Base-by-base conservation (phyloP, 495 filamentous ascomycete genomes). In the Thermothielavioides terrestris region DNA sequence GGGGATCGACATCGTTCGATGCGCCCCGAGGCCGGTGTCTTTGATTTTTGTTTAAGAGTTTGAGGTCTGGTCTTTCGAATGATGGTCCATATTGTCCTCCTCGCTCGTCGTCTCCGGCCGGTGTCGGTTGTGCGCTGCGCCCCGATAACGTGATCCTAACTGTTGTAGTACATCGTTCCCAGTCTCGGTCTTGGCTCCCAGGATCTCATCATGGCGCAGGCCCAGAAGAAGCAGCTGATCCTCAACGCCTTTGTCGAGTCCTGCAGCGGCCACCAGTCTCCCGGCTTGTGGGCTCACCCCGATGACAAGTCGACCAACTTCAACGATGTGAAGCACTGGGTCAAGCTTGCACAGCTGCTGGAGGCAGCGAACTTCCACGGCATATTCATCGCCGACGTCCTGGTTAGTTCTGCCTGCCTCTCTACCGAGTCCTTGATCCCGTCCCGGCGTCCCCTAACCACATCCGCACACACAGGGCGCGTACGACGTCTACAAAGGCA, bases 401-500 rank as follows among this genome's bases (percentile, higher is more conserved):
- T 55, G 34, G 52, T 45, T 44, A 3, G 47, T 23, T 17, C 25
- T n/a, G n/a, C n/a, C n/a, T n/a, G n/a, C n/a, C n/a, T n/a, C n/a
- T n/a, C n/a, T n/a, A n/a, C n/a, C n/a, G n/a, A n/a, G n/a, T n/a
- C n/a, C n/a, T n/a, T n/a, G n/a, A n/a, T n/a, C n/a, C n/a, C n/a
- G n/a, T n/a, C n/a, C n/a, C n/a, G n/a, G n/a, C n/a, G n/a, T n/a
- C n/a, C n/a, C n/a, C n/a, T n/a, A n/a, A n/a, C n/a, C n/a, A n/a
- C n/a, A n/a, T n/a, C n/a, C n/a, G n/a, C n/a, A n/a, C n/a, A n/a
- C n/a, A n/a, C 20, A 41, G 23, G 65, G 64, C 11, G 81, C 80
- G 2, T 84, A 86, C 56, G 82, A 86, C 58, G 79, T 84, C 5
- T 86, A 84, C 57, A 77, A 75, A 30, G 59, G 71, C 12, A 79